A percentile compares a stretch with the other conserved stretches of the same genome.
Evolutionary conservation across 2,329 filamentous ascomycete species (phyloP).

Genomic region (Alternaria sp.): DNA sequence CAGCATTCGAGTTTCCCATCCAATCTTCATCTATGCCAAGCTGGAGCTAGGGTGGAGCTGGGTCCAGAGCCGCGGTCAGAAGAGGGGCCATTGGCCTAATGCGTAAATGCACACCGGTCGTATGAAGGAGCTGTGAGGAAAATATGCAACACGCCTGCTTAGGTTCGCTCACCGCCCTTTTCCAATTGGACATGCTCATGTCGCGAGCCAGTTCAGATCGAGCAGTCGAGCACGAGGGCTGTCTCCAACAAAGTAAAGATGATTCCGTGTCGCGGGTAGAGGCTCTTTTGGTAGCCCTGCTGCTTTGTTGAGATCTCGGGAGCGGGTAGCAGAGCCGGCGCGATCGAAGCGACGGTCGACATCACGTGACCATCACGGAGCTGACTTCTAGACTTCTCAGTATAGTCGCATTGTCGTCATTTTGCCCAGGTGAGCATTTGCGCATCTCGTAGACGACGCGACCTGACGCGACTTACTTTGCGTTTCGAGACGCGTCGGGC

Average conservation of each 20-base stretch:
- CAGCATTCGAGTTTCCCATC: conserved; percentile 11
- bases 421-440: not conserved
- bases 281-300: not conserved
- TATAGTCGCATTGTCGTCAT: not conserved
- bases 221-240: not conserved
- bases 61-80: not conserved
- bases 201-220: not conserved
- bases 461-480: not conserved
- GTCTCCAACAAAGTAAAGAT: not conserved
- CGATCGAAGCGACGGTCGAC: too few species aligned
- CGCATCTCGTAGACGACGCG: not conserved
- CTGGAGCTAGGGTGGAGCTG: conserved; percentile 18
- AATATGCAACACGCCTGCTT: conserved; percentile 3
- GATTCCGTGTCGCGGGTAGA: not conserved
- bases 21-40: conserved; percentile 26
- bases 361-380: not conserved
- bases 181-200: conserved; percentile 11
- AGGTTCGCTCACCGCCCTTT: conserved; percentile 30
- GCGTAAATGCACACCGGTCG: not conserved
- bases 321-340: not conserved
- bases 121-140: conserved; percentile 9
- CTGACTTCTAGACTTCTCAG: not conserved
- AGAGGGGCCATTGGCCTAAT: conserved; percentile 9
- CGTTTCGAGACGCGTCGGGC: not conserved
- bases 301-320: not conserved